phyloP scores from a whole-genome alignment of 2,329 filamentous ascomycete genomes.

The Alternaria metachromatica region DNA sequence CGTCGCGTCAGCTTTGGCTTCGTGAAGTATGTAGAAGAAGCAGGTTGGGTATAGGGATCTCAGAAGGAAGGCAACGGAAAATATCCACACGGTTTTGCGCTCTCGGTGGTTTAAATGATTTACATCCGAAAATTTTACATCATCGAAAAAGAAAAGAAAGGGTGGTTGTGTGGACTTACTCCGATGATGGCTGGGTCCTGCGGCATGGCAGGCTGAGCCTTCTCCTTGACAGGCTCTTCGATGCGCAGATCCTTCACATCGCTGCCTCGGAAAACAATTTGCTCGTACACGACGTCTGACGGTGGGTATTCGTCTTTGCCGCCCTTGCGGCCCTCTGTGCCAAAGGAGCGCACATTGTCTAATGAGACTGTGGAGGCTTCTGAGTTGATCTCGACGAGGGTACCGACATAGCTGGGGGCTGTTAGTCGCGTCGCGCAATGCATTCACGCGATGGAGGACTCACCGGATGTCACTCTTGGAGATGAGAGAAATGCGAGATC shows the following conservation, averaged over 20 bases:
- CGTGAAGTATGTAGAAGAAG: constrained; percentile 16
- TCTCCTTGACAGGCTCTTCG: constrained; percentile 76
- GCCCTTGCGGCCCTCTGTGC: constrained; percentile 88
- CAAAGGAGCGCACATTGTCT: constrained; percentile 93
- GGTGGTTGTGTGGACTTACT: constrained; percentile 69
- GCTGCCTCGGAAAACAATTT: constrained; percentile 97
- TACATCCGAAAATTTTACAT: constrained; percentile 98
- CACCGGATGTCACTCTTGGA: constrained; percentile 98
- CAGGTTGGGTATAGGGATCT: constrained; percentile 52
- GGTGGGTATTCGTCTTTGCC: constrained; percentile 82
- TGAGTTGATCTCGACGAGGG: constrained; percentile 96
- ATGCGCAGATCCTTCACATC: constrained; percentile 98
- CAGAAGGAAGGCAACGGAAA: constrained; percentile 99
- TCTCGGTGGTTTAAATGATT: constrained; percentile 82
- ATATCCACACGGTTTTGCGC: constrained; percentile 96
- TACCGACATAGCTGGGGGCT: constrained; percentile 81
- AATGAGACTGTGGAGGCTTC: constrained; percentile 96
- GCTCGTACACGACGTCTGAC: constrained; percentile 92
- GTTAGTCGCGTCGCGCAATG: constrained; percentile 26
- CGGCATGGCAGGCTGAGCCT: constrained; percentile 78
- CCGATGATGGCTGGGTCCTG: constrained; percentile 96
- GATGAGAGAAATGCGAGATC: constrained; percentile 93
- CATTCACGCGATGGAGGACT: constrained; percentile 43
- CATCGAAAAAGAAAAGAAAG: constrained; percentile 60
- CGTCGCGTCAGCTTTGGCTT: constrained; percentile 30